These are phyloP conservation scores for Nidularia sp. DNA, from an alignment of 768 basidiomycete species.

Conservation along the genomic window DNA sequence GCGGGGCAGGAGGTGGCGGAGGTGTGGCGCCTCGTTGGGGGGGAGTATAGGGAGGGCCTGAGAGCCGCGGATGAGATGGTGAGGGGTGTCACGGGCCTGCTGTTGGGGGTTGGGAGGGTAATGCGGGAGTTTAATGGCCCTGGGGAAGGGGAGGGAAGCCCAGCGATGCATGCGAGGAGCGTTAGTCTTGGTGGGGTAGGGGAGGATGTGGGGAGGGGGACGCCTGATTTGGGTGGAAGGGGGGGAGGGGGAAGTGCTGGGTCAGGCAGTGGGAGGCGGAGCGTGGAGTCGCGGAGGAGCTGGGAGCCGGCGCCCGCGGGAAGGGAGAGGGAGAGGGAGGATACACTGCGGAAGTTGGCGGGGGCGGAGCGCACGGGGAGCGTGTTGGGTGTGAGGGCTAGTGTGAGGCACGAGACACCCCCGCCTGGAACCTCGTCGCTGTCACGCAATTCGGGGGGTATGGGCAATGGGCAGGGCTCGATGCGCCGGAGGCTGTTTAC, in stretches of 20 bases:
- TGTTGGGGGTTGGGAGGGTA: conserved; percentile 71
- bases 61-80: conserved; percentile 78
- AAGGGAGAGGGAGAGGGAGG: conserved; percentile 36
- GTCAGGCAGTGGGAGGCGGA: conserved; percentile 36
- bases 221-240: conserved; percentile 18
- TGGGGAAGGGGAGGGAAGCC: conserved; percentile 14
- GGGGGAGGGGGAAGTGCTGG: conserved; percentile 11
- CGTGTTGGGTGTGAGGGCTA: conserved; percentile 27
- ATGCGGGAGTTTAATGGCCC: conserved; percentile 48
- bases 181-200: conserved; percentile 52
- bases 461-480: conserved; percentile 9
- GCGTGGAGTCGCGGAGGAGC: conserved; percentile 56
- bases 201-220: conserved; percentile 17
- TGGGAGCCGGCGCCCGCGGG: conserved; percentile 27
- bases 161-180: conserved; percentile 42
- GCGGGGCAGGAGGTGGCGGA: conserved; percentile 36
- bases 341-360: conserved; percentile 29
- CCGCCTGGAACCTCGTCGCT: conserved; percentile 11
- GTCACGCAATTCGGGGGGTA: not conserved
- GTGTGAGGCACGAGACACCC: conserved; percentile 16
- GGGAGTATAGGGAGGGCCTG: conserved; percentile 68
- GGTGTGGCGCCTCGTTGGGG: conserved; percentile 66
- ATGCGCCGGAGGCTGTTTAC: conserved; percentile 49
- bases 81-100: conserved; percentile 67
- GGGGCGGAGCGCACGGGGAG: conserved; percentile 23